Conservation (phyloP, 805 yeast genomes). For the Dipodascus geniculatus region DNA sequence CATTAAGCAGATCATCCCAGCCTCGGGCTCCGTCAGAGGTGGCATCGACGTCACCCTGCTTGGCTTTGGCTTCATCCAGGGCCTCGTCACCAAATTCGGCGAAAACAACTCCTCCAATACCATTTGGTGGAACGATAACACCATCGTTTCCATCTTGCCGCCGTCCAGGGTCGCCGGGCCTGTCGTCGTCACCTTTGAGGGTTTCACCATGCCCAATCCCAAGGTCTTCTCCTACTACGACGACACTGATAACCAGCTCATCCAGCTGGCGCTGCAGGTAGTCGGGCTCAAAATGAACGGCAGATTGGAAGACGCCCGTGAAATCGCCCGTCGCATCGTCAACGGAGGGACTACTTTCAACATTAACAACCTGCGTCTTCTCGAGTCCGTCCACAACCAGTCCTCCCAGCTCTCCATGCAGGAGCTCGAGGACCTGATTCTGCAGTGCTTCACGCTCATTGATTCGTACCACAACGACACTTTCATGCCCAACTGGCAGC, state of each 20-base stretch:
- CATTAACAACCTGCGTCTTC: not conserved
- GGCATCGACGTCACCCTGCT: conserved; percentile 85
- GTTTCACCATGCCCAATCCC: conserved; percentile 30
- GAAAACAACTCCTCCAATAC: conserved; percentile 42
- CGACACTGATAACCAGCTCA: conserved; percentile 88
- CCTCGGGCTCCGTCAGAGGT: conserved; percentile 91
- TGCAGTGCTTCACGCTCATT: conserved; percentile 18
- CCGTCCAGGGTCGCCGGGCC: conserved; percentile 87
- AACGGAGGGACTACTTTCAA: conserved; percentile 17
- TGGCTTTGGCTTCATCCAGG: conserved; percentile 79
- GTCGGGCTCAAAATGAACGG: conserved; percentile 97
- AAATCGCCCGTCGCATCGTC: conserved; percentile 83
- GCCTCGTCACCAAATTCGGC: conserved; percentile 75
- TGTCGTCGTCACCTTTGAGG: conserved; percentile 72
- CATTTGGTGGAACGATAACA: conserved; percentile 92
- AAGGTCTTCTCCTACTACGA: conserved; percentile 84
- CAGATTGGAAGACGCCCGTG: conserved; percentile 84
- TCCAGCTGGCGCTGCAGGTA: conserved; percentile 90
- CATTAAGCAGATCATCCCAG: conserved; percentile 78
- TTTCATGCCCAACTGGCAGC: conserved; percentile 56
- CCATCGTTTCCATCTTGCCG: conserved; percentile 87
- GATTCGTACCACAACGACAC: conserved; percentile 19
- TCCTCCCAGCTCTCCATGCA: conserved; percentile 11
- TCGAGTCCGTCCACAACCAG: conserved; percentile 2
- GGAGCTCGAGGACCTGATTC: conserved; percentile 16